phyloP scores from a whole-genome alignment of 2,329 filamentous ascomycete species.

The Penicillium sp. region DNA sequence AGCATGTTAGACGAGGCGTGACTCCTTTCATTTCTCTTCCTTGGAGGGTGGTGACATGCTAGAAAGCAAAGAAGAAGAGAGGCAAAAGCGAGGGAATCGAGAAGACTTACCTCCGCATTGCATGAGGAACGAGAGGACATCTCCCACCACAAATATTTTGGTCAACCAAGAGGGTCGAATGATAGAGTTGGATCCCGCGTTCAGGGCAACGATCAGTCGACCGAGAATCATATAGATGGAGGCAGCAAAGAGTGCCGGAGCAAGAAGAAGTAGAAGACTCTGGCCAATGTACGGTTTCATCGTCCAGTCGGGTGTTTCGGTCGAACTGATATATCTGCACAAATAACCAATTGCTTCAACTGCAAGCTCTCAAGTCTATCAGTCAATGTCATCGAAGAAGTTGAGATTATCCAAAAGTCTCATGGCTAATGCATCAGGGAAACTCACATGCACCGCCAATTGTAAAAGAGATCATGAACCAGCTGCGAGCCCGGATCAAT shows the following conservation, averaged over 20 bases:
- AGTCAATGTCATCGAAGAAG: too few species aligned
- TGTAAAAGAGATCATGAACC: conserved; percentile 37
- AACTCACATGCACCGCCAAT: conserved; percentile 25
- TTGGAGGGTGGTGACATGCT: too few species aligned
- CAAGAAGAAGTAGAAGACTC: conserved; percentile 16
- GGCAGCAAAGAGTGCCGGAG: conserved; percentile 19
- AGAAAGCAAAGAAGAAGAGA: neutral
- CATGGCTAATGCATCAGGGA: too few species aligned
- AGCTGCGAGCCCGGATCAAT: conserved; percentile 13
- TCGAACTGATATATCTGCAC: conserved; percentile 8
- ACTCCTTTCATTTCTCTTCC: too few species aligned
- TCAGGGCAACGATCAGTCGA: conserved; percentile 13
- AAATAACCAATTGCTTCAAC: conserved; percentile 13
- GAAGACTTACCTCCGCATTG: conserved; percentile 16
- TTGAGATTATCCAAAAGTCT: neutral
- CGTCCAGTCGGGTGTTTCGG: conserved; percentile 16
- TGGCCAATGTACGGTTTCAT: conserved; percentile 18
- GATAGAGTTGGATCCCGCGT: conserved; percentile 13
- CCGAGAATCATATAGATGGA: conserved; percentile 23
- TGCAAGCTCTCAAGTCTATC: neutral
- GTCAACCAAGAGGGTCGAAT: conserved; percentile 19
- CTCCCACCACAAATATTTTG: conserved; percentile 23
- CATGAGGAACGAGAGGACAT: conserved; percentile 21
- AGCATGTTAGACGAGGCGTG: too few species aligned
- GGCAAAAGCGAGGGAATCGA: neutral